Percentiles rank a stretch among this genome's conserved stretches.
phyloP scores from a whole-genome alignment of 1,284 basidiomycete genomes.

The Vanrija sp. region DNA sequence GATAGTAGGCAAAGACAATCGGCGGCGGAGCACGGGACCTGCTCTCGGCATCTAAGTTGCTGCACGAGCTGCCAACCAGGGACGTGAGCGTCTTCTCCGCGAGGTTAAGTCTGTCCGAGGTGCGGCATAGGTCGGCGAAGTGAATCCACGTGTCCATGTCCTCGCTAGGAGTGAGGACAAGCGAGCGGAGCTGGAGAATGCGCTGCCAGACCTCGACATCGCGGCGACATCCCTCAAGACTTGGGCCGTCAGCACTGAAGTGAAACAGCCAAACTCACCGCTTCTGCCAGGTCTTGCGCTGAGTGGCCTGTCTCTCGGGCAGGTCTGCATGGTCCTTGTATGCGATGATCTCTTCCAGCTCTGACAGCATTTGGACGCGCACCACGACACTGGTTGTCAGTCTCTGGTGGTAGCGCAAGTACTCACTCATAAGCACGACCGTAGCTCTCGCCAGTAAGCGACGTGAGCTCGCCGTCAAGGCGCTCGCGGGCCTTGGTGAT shows the following conservation, averaged over 20 bases:
- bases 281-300: conserved; percentile 93
- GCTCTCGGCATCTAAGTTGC: conserved; percentile 49
- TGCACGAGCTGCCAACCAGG: conserved; percentile 62
- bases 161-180: conserved; percentile 89
- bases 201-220: conserved; percentile 99
- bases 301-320: conserved; percentile 78
- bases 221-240: conserved; percentile 91
- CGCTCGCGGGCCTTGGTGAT: conserved; percentile 94
- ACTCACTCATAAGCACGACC: conserved; percentile 89
- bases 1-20: conserved; percentile 95
- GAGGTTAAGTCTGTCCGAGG: conserved; percentile 77
- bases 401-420: not conserved
- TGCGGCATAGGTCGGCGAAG: conserved; percentile 82
- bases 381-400: conserved; percentile 71
- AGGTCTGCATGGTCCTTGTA: conserved; percentile 95
- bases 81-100: conserved; percentile 98
- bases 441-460: conserved; percentile 93
- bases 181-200: conserved; percentile 89
- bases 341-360: conserved; percentile 94
- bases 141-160: conserved; percentile 98
- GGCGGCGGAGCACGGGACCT: conserved; percentile 78
- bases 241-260: too few species aligned
- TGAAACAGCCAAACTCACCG: conserved; percentile 35
- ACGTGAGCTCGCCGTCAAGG: conserved; percentile 85
- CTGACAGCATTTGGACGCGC: conserved; percentile 96